phyloP scores from a whole-genome alignment of 371 early-diverging fungal species.

The Syncephalastrum sp. region DNA sequence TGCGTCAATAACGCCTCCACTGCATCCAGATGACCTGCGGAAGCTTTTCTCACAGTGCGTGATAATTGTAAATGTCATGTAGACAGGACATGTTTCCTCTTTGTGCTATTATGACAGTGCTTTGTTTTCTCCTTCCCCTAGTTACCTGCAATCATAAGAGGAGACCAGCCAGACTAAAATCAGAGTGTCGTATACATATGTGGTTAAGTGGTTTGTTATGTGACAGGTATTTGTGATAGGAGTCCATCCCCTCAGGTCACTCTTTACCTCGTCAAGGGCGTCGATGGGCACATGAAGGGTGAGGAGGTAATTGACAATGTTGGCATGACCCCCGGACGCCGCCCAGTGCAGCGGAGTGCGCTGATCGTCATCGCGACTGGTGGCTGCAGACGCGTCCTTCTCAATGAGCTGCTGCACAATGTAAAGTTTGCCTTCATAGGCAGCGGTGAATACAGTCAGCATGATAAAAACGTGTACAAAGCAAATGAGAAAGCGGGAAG shows the following conservation, averaged over 20 bases:
- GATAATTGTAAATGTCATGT: background rate
- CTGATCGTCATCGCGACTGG: conserved; percentile 39
- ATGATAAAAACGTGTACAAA: background rate
- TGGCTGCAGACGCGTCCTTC: conserved; percentile 34
- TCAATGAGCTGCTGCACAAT: conserved; percentile 55
- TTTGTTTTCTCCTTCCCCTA: background rate
- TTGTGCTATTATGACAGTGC: background rate
- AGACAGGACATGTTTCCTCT: no score
- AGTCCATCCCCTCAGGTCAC: background rate
- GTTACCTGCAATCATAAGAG: conserved; percentile 62
- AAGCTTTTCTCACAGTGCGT: conserved; percentile 28
- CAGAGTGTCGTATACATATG: no score
- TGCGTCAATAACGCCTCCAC: conserved; percentile 41
- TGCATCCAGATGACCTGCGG: conserved; percentile 52
- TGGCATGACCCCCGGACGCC: conserved; percentile 66
- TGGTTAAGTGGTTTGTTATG: background rate
- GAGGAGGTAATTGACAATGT: conserved; percentile 67
- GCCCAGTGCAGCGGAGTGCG: conserved; percentile 50
- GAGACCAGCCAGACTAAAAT: conserved; percentile 56
- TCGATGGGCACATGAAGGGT: conserved; percentile 56
- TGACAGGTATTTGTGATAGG: background rate
- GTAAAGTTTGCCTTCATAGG: conserved; percentile 54
- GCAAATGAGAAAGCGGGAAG: no score
- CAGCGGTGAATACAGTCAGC: conserved; percentile 46
- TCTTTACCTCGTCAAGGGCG: conserved; percentile 51